Evolutionary conservation across 2,329 filamentous ascomycete species (phyloP), one percentile per base, ranked within the genome.

Genomic region (Stemphylium lycopersici): DNA sequence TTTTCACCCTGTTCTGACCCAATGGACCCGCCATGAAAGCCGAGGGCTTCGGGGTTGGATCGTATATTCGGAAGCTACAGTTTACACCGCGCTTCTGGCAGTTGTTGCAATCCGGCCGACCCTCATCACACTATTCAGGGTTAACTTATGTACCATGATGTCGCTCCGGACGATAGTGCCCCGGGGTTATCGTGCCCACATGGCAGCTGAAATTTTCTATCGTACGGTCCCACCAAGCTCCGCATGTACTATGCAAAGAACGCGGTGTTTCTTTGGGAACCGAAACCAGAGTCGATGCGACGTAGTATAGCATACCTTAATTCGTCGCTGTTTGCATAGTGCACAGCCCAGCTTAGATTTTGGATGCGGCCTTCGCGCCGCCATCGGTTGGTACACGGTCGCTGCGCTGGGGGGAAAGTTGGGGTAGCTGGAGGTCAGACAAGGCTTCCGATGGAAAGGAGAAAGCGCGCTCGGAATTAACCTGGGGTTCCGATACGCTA

Each of bases 91-190:
- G 56, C 39, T 54, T 60, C 8, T 24, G 41, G 43, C 64, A 68
- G 20, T 66, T 64, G 4, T 41, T 39, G 26, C 62, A 69, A 15
- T 49, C 45, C 18, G 67, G 59, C 33, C 58, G 62, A 4, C 26
- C 39, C 48, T 69, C 45, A 47, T 67, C 66, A 45, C 66, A 69
- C 65, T 70, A 12, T 32, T 43, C 20, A 18, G 36, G 18, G 42
- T 45, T 31, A 45, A 26, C 20, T 15, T 16, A 22, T 36, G 42
- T 12, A 24, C 42, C 20, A 13, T 15, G 16, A 36, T 22, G 31
- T 36, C 3, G 8, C 32, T 34, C 12, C n/a, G 42, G 32, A 54
- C n/a, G 5, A 34, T 33, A 15, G 8, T 18, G 7, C 10, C 16
- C 22, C 22, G 16, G 8, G 10, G 11, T 29, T 18, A n/a, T 26